Evolutionary conservation across 2,329 filamentous ascomycete genomes (phyloP), one percentile per base, ranked within the genome.

Genomic region (Stemphylium vesicarium): DNA sequence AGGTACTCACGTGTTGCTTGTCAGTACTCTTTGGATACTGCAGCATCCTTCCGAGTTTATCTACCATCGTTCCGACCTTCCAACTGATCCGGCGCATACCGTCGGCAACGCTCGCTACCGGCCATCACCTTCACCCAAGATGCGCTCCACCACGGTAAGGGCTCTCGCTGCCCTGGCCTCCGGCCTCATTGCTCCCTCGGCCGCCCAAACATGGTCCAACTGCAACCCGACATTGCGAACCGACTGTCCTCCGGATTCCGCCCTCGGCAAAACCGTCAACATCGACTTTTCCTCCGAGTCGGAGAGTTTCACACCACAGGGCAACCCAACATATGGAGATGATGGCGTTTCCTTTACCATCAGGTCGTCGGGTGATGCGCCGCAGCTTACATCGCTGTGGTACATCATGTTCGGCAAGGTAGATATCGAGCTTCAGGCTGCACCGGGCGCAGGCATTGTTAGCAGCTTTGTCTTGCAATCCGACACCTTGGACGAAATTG

Each of bases 331-430:
- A 1, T 98, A 96, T 79, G 84, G 82, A 72, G 81, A 81, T 52
- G 84, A 93, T 72, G 95, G 95, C 55, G 93, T 85, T 22, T 85
- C 85, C 13, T 96, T 99, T 74, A 92, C 91, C 22, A 88, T 99
- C 47, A 78, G 85, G 47, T 80, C 87, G 70, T 82, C 87, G 45
- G 93, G 94, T 53, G 91, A 99, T 72, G 85, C 92, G 3, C 95
- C 95, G 0, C 89, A 94, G 74, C 85, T 99, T 57, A 84, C 84
- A 62, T 96, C 92, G 57, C 86, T 95, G 69, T 98, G 96, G 85
- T 98, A 97, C 82, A 96, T 99, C 80, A 98, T 99, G 95, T 99
- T 97, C 75, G 95, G 95, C 64, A 90, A 88, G 60, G 90, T 97
- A 71, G 90, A 96, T 63, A 85, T 93, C 64, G 88, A 86, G 29